phyloP scores from a whole-genome alignment of 1,284 basidiomycete species.

The Chondrostereum purpureum region DNA sequence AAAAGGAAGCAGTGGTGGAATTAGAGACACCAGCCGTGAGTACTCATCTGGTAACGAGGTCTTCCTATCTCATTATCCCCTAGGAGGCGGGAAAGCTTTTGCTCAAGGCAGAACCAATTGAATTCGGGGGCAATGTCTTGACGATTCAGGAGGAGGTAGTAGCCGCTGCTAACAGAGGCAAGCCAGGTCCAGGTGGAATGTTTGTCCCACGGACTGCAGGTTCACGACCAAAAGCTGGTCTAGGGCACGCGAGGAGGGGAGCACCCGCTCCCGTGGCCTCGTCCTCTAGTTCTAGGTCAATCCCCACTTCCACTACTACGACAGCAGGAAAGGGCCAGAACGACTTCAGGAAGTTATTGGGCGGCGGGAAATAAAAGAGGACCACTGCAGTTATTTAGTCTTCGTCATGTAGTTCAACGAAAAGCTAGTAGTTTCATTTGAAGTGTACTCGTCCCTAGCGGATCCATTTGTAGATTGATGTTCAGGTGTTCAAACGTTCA shows the following conservation, averaged over 20 bases:
- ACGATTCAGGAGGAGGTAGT: constrained; percentile 48
- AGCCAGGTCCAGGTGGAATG: constrained; percentile 35
- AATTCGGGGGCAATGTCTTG: constrained; percentile 55
- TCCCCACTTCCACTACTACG: constrained; percentile 13
- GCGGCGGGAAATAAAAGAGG: too few relatives aligned
- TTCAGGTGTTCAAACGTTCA: too few relatives aligned
- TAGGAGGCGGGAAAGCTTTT: constrained; percentile 79
- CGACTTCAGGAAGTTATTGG: constrained; percentile 75
- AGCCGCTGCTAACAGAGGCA: constrained; percentile 26
- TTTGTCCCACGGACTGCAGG: constrained; percentile 59
- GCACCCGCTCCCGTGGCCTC: constrained; percentile 16
- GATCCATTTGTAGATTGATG: too few relatives aligned
- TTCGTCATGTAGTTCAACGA: too few relatives aligned
- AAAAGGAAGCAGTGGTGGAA: constrained; percentile 71
- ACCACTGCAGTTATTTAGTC: too few relatives aligned
- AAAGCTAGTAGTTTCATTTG: too few relatives aligned
- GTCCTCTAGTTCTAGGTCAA: too few relatives aligned
- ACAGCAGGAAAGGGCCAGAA: constrained; percentile 54
- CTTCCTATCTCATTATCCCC: constrained; percentile 4
- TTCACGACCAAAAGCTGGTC: constrained; percentile 64
- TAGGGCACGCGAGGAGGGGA: constrained; percentile 45
- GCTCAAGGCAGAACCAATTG: constrained; percentile 59
- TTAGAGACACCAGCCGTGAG: constrained; percentile 68
- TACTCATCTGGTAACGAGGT: constrained; percentile 10
- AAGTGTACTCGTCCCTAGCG: too few relatives aligned